Base-by-base conservation (phyloP, 352 stramenopile genomes). In the Globisporangium solare region DNA sequence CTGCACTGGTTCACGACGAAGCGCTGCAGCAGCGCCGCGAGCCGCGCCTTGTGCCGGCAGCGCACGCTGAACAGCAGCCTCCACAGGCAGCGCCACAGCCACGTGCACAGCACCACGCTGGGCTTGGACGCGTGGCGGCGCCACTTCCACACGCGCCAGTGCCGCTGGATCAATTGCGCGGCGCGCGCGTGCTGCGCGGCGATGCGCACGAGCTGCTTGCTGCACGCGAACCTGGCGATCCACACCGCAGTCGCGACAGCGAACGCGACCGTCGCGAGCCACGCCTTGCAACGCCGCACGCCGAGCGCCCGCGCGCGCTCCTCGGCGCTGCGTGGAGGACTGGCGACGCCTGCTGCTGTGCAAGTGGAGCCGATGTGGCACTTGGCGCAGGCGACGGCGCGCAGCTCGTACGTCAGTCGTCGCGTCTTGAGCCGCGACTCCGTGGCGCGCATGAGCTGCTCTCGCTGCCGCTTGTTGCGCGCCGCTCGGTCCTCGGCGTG, bases 81-180 rank as follows among this genome's bases (percentile, higher is more conserved):
- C 83, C 83, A 92, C 32, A 89, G 47, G 57, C 80, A 88, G 50
- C 82, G 78, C 24, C 78, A 78, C 27, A 91, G 57, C 78, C 78
- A 88, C 21, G 74, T 73, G 67, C 86, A 88, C 43, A 88, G 66
- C 2, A 85, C 42, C 8, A 85, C 65, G 0, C 76, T 88, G 56
- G 86, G 74, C 46, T 77, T 78, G 27, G 79, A 88, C 14, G 76
- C 65, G 56, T 88, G 68, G 37, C 24, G 6, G 3, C 60, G 63
- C 72, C 74, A 82, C 51, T 83, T 87, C 66, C 74, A 89, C 55
- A 71, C 68, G 20, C 72, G 72, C 79, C 80, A 92, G 17, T 79
- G 48, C 3, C 47, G 60, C 51, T 92, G 83, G 54, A 89, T 92
- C 35, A 55, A 67, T 31, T 49, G 62, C 35, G 63, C 70, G 5